These are phyloP conservation scores for Aureobasidium sp. DNA, from an alignment of 2,329 filamentous ascomycete genomes.

Conservation along the genomic window DNA sequence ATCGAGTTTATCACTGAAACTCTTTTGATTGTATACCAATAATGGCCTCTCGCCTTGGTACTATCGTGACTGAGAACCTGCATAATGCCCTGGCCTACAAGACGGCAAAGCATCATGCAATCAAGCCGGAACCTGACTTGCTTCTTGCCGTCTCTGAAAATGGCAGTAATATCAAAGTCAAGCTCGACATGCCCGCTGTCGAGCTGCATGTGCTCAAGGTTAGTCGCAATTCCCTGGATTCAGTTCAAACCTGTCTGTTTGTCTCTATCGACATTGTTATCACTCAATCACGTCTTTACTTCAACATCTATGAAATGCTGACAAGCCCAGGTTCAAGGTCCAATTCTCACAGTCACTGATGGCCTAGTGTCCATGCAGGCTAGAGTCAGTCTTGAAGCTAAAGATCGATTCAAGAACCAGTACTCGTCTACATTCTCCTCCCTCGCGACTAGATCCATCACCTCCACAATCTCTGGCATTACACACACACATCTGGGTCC, in stretches of 20 bases:
- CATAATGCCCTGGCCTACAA: conserved; percentile 19
- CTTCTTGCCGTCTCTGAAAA: conserved; percentile 16
- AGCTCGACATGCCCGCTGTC: conserved; percentile 17
- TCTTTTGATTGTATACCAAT: neutral
- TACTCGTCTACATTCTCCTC: neutral
- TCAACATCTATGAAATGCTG: neutral
- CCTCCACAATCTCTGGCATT: neutral
- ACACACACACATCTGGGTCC: neutral
- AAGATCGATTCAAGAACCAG: neutral
- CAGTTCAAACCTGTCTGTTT: neutral
- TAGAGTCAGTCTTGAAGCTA: neutral
- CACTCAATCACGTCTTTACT: no score
- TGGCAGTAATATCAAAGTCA: conserved; percentile 24
- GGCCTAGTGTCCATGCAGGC: neutral
- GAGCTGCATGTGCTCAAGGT: conserved; percentile 11
- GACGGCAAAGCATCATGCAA: conserved; percentile 3
- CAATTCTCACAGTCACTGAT: neutral
- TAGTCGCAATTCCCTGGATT: neutral
- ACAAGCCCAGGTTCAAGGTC: conserved; percentile 4
- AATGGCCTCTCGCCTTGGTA: conserved; percentile 19
- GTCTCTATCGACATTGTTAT: neutral
- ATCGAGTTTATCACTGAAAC: neutral
- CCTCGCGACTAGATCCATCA: neutral
- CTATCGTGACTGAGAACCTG: conserved; percentile 20
- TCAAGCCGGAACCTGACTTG: conserved; percentile 18